These are phyloP conservation scores for Parietaria judaica DNA, from an alignment of 306 rosid species.

Conservation along the genomic window DNA sequence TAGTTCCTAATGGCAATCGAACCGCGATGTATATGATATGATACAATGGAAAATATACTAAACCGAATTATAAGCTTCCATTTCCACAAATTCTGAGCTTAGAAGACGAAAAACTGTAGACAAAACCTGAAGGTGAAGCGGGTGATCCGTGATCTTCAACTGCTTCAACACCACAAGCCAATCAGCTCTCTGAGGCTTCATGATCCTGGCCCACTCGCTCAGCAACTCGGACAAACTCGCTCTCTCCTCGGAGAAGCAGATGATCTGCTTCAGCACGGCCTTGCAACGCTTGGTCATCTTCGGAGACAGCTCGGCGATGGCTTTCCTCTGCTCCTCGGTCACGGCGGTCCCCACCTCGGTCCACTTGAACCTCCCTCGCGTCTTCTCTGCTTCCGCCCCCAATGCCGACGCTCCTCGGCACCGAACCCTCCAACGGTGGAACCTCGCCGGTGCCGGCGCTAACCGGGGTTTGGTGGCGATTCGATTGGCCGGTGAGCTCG, in stretches of 20 bases:
- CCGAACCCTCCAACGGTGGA: conserved; percentile 6
- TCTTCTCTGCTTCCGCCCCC: conserved; percentile 22
- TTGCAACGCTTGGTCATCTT: conserved; percentile 60
- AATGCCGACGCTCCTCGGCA: conserved; percentile 20
- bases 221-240: conserved; percentile 46
- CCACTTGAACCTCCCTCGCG: conserved; percentile 54
- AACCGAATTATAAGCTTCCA: too few relatives aligned
- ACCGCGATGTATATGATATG: too few relatives aligned
- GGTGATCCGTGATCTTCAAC: conserved; percentile 46
- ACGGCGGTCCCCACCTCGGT: conserved; percentile 32
- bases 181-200: conserved; percentile 79
- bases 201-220: conserved; percentile 58
- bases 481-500: conserved; percentile 19
- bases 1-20: too few relatives aligned
- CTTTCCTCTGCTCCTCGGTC: conserved; percentile 44
- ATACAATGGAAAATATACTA: too few relatives aligned
- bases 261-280: conserved; percentile 74
- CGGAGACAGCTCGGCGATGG: conserved; percentile 53
- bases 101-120: background rate
- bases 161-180: conserved; percentile 82
- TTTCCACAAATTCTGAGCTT: background rate
- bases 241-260: conserved; percentile 54
- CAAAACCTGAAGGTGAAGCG: conserved; percentile 54
- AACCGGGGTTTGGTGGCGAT: conserved; percentile 15
- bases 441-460: conserved; percentile 5